These are phyloP conservation scores for Extremus antarcticus DNA, from an alignment of 495 filamentous ascomycete genomes.

Conservation along the genomic window DNA sequence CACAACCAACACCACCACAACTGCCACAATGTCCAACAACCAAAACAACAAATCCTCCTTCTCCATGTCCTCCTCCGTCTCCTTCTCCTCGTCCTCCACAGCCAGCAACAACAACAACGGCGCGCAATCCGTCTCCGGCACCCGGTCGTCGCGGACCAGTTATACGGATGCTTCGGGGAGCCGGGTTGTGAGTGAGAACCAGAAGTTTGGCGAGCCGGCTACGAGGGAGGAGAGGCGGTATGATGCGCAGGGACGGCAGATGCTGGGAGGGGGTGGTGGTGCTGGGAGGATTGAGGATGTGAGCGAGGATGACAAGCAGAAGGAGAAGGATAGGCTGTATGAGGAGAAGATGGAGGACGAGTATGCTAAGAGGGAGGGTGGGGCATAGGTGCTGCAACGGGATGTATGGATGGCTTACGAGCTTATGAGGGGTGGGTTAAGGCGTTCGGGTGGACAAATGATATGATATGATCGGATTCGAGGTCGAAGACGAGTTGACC, in stretches of 20 bases:
- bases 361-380: slow-evolving; percentile 15
- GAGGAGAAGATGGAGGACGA: slow-evolving; percentile 13
- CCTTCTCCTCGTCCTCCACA: slow-evolving; percentile 1
- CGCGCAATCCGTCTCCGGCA: background rate
- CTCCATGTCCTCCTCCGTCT: background rate
- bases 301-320: slow-evolving; percentile 27
- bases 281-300: slow-evolving; percentile 25
- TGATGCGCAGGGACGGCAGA: slow-evolving; percentile 5
- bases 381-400: too few relatives aligned
- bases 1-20: background rate
- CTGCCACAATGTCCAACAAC: background rate
- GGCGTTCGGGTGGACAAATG: too few relatives aligned
- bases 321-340: slow-evolving; percentile 32
- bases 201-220: slow-evolving; percentile 9
- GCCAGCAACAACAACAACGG: background rate
- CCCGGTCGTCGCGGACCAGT: background rate
- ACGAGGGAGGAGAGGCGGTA: slow-evolving; percentile 1
- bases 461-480: too few relatives aligned
- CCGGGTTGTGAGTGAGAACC: background rate
- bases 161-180: slow-evolving; percentile 4
- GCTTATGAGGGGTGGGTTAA: too few relatives aligned
- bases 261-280: slow-evolving; percentile 7
- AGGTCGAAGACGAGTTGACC: too few relatives aligned
- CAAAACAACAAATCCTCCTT: background rate
- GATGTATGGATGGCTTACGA: too few relatives aligned